A percentile compares a stretch with the other conserved stretches of the same genome.
Conservation (phyloP, 73 alveolate genomes). For the Diophrys sp. region DNA sequence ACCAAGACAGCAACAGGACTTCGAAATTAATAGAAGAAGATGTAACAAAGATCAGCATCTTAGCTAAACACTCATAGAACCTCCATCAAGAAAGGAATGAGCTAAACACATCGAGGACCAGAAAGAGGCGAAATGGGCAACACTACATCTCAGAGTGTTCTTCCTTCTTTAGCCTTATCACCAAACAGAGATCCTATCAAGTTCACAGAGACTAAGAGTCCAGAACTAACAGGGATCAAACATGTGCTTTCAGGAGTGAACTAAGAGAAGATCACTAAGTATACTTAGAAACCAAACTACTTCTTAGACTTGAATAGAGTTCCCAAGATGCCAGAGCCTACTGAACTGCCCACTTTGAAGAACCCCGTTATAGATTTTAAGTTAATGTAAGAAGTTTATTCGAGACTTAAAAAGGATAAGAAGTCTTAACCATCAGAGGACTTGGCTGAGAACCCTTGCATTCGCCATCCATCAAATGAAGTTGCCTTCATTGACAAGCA, state of each 20-base stretch:
- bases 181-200: background rate
- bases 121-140: too few species aligned
- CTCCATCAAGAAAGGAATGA: too few species aligned
- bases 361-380: conserved; percentile 2
- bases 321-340: background rate
- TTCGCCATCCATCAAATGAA: conserved; percentile 1
- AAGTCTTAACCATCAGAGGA: background rate
- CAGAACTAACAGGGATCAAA: background rate
- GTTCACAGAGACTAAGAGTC: background rate
- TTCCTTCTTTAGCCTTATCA: background rate
- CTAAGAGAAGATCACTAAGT: background rate
- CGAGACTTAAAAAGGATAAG: background rate
- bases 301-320: background rate
- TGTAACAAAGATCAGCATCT: background rate
- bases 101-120: too few species aligned
- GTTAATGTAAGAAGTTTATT: conserved; percentile 1
- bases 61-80: background rate
- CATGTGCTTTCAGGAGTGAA: background rate
- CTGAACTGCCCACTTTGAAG: background rate
- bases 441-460: conserved; percentile 8
- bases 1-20: background rate
- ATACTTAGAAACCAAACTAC: background rate
- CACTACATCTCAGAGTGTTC: too few species aligned
- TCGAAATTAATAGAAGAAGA: background rate
- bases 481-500: background rate